Evolutionary conservation across 345 rosid species (phyloP), one percentile per base, ranked within the genome.

Genomic region (Schrenkiella parvula): DNA sequence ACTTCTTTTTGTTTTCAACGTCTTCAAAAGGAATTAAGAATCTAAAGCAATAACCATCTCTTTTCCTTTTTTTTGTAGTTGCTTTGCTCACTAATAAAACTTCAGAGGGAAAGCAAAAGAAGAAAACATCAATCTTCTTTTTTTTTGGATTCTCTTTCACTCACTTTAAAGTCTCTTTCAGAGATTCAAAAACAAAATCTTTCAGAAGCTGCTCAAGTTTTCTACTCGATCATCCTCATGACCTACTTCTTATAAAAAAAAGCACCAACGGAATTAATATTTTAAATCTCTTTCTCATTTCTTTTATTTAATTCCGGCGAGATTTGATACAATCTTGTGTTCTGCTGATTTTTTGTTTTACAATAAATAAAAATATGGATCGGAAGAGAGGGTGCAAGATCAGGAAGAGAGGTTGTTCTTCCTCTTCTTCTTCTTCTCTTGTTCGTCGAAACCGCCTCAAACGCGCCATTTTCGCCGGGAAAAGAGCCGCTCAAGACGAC

Each of bases 341-440:
- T 19, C 52, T 47, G 52, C 18, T 44, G 19, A 21, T 46, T 37
- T 39, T 5, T 31, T 43, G 38, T 15, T 44, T 23, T 18, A 8
- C 7, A 39, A 25, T 21, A 8, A 3, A 76, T 38, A 48, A 5
- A 57, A 18, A 57, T 69, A 74, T 82, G 86, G 86, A 78, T 41
- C 51, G 70, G 10, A 86, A 75, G 48, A 82, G 72, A 57, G 75
- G 64, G 6, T 83, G 91, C 53, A 95, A 89, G 86, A 88, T 91
- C 77, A 89, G 96, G 77, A 95, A 91, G 86, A 82, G 97, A 76
- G 88, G 93, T 31, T 76, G 90, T 66, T 91, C 96, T 1, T 91
- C 98, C 0, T 91, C 97, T 0, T 91, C 97, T 0, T 95, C 96
- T 0, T 95, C 99, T 18, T 87, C 97, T 12, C 38, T 89, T 44